Base-by-base conservation (phyloP, 176 grass and related monocot genomes). In the Oryza punctata region DNA sequence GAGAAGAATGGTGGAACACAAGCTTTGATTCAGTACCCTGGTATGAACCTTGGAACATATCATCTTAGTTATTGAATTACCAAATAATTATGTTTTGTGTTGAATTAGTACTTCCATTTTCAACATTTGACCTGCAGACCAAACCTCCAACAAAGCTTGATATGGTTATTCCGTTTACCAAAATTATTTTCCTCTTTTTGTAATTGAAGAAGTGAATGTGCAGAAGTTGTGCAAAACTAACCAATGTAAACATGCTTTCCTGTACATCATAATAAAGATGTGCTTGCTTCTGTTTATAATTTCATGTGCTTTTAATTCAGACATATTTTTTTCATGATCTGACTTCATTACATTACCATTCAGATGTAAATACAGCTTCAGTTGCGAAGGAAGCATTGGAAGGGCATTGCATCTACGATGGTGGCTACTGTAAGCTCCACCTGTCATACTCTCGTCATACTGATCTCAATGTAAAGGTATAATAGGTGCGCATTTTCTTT, bases 381-480 rank as follows among this genome's bases (percentile, higher is more conserved):
- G 85, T 99, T 78, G 93, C 89, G 0, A 99, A 99, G 86, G 91
- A 90, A 83, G 91, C 93, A 87, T 79, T 99, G 81, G 97, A 99
- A 80, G 97, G 97, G 66, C 93, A 99, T 81, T 96, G 93, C 85
- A 96, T 99, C 85, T 99, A 99, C 75, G 93, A 99, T 76, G 97
- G 97, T 79, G 97, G 97, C 72, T 99, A 92, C 71, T 99, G 97
- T 94, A 99, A 99, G 91, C 90, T 99, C 92, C 97, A 92, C 90
- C 93, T 99, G 85, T 92, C 93, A 92, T 94, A 99, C 84, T 99
- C 97, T 84, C 97, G 93, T 90, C 97, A 94, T 92, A 99, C 97
- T 92, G 93, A 99, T 99, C 97, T 99, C 74, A 93, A 94, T 90
- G 96, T 99, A 77, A 99, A 99, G 96, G 96, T 99, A 98, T 88